These are phyloP conservation scores for Coccomyxa sp. DNA, from an alignment of 139 green algal genomes.

Conservation along the genomic window DNA sequence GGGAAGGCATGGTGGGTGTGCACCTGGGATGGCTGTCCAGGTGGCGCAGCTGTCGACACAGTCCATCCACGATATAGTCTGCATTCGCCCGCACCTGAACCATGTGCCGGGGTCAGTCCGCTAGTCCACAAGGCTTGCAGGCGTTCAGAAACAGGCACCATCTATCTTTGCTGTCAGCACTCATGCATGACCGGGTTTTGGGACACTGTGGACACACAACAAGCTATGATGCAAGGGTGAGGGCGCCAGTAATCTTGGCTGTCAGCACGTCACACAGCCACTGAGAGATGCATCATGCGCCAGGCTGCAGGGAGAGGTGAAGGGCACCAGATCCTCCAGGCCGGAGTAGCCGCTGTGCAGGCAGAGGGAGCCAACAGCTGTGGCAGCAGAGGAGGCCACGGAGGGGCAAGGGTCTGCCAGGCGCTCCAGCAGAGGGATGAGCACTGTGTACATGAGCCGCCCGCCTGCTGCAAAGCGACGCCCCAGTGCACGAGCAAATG, in stretches of 20 bases:
- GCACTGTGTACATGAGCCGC: conserved; percentile 38
- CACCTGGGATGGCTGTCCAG: conserved; percentile 39
- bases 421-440: conserved; percentile 75
- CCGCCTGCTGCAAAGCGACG: conserved; percentile 35
- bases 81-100: conserved; percentile 56
- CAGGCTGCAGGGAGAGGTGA: not conserved
- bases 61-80: conserved; percentile 77
- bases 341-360: conserved; percentile 45
- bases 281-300: not conserved
- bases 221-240: not conserved
- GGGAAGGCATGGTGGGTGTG: too few species aligned
- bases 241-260: not conserved
- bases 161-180: not conserved
- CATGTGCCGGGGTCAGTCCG: not conserved
- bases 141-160: not conserved
- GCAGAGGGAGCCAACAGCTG: conserved; percentile 40
- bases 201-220: not conserved
- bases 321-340: not conserved
- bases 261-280: not conserved
- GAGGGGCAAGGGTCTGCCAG: conserved; percentile 49
- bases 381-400: conserved; percentile 44
- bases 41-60: conserved; percentile 60
- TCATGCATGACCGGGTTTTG: not conserved
- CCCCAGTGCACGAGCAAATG: conserved; percentile 34
- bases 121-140: too few species aligned